A percentile compares a stretch with the other conserved stretches of the same genome.
Conservation (phyloP, 2,329 filamentous ascomycete genomes). For the Colletotrichum orchidophilum region DNA sequence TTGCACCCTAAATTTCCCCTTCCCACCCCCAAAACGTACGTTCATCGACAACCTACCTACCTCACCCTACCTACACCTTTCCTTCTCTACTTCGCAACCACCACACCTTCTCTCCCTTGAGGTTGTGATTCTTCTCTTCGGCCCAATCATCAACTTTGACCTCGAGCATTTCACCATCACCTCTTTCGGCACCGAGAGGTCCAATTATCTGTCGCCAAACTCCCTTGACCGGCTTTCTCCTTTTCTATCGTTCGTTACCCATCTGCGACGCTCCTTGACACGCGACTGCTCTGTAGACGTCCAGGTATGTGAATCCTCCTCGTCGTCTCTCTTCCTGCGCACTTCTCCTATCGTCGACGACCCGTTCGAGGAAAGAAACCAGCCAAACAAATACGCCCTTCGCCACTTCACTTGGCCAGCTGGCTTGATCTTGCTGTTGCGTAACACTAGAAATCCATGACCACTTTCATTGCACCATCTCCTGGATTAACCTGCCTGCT, state of each 20-base stretch:
- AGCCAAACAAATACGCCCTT: background rate
- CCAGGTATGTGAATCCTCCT: slow-evolving; percentile 38
- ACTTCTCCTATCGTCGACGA: background rate
- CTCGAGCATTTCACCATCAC: slow-evolving; percentile 27
- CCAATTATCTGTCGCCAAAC: slow-evolving; percentile 21
- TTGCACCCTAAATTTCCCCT: slow-evolving; percentile 36
- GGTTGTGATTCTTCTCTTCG: slow-evolving; percentile 31
- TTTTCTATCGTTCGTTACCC: slow-evolving; percentile 37
- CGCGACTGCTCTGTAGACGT: slow-evolving; percentile 43
- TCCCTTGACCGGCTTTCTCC: slow-evolving; percentile 29
- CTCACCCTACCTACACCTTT: background rate
- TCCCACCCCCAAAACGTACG: slow-evolving; percentile 33
- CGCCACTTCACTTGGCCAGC: background rate
- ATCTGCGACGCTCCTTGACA: slow-evolving; percentile 45
- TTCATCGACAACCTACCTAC: slow-evolving; percentile 17
- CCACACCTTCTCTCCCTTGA: slow-evolving; percentile 29
- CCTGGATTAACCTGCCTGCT: slow-evolving; percentile 8
- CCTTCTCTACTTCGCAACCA: slow-evolving; percentile 27
- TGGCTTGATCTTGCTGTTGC: slow-evolving; percentile 5
- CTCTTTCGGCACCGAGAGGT: slow-evolving; percentile 18
- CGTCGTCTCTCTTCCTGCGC: background rate
- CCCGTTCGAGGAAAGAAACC: background rate
- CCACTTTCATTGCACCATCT: slow-evolving; percentile 14
- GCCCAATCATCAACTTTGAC: slow-evolving; percentile 34
- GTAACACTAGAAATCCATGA: slow-evolving; percentile 2